Evolutionary conservation across 345 rosid genomes (phyloP), one percentile per base, ranked within the genome.

Genomic region (Ceriops decandra): DNA sequence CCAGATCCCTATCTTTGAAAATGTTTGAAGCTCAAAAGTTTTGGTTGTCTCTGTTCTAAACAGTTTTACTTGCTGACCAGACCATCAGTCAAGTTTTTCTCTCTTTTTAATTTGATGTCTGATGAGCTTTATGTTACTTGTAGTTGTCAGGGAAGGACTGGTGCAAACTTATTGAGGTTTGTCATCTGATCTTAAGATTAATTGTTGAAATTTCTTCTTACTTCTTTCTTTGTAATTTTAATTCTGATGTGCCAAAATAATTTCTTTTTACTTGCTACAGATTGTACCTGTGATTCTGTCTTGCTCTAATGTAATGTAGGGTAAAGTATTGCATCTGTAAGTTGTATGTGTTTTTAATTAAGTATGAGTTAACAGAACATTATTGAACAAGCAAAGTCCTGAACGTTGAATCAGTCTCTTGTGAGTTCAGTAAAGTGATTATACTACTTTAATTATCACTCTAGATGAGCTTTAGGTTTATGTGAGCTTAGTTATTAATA

Each of bases 111-210:
- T 33, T 66, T 11, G 69, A 61, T 59, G 33, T 72, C 84, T 82
- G 70, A 87, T 72, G 67, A 68, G 20, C 66, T 27, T 63, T 77
- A 21, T 78, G 62, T 64, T 76, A 1, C 67, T 80, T 82, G 74
- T 83, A 92, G 98, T 58, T 92, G 78, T 72, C 70, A 7, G 93
- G 91, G 69, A 84, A 85, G 56, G 96, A 83, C 65, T 93, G 98
- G 98, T 78, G 82, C 59, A 57, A 85, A 66, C 71, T 78, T 62
- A 75, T 93, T 76, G 92, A 93, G 95, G 98, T 93, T 78, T 80
- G 93, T 64, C 71, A 67, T 62, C 67, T 58, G 33, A 46, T 52
- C 75, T 67, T 68, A 60, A 1, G 65, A 17, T 30, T 51, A 56
- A 27, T 32, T 59, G 3, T 33, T 4, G 49, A 58, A 68, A 22